phyloP scores from a whole-genome alignment of 768 basidiomycete genomes.

The Boletus pseudo-olivaceus region DNA sequence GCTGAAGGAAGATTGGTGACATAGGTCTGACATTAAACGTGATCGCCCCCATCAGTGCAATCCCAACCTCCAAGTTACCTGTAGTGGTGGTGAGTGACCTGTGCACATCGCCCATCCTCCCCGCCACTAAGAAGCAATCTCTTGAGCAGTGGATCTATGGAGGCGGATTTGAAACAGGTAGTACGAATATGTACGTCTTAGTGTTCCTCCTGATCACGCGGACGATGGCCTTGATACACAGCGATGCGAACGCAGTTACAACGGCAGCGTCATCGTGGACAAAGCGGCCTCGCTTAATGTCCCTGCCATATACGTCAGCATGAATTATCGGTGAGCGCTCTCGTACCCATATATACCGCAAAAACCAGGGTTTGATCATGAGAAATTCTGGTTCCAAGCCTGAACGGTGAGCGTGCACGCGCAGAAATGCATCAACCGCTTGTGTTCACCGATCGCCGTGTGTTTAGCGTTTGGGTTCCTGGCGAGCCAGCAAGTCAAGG shows the following conservation, averaged over 20 bases:
- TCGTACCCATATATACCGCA: background rate
- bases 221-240: background rate
- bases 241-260: background rate
- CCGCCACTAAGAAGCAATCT: background rate
- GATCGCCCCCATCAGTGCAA: constrained; percentile 41
- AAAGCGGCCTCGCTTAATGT: constrained; percentile 29
- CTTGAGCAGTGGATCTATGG: constrained; percentile 32
- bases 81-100: constrained; percentile 46
- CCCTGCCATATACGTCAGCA: constrained; percentile 38
- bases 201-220: too few relatives aligned
- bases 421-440: background rate
- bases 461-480: constrained; percentile 37
- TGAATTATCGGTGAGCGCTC: constrained; percentile 38
- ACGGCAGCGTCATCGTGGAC: constrained; percentile 29
- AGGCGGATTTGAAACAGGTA: constrained; percentile 36
- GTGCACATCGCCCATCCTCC: background rate
- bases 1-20: background rate
- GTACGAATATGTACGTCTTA: constrained; percentile 9
- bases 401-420: constrained; percentile 3
- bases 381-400: background rate
- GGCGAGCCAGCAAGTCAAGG: constrained; percentile 38
- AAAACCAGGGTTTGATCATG: background rate
- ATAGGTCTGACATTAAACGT: constrained; percentile 52
- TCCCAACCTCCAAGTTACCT: constrained; percentile 43
- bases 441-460: background rate